Evolutionary conservation across 1,139 yeast genomes (phyloP), one percentile per base, ranked within the genome.

Genomic region (Sugiyamaella novakii): DNA sequence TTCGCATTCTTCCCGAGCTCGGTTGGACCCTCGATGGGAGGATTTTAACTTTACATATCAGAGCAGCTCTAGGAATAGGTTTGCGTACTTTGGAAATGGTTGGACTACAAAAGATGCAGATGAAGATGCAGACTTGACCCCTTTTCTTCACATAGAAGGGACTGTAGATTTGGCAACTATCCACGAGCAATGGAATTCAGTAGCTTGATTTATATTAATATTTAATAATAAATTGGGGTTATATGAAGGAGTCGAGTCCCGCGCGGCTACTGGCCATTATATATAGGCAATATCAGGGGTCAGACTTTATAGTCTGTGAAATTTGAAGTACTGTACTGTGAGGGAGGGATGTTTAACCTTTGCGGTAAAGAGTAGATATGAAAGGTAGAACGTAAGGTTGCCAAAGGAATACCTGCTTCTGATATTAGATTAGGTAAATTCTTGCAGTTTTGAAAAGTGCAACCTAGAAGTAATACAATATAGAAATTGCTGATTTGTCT

Each of bases 1-100:
- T 11, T 28, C 50, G n/a, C 62, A 59, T 36, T 50, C 53, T 11
- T 38, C 53, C 5, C 41, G 46, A 14, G 55, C 54, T 4, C 41
- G 51, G 12, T 40, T 44, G 11, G 51, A 56, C 19, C 59, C 61
- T 18, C 44, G 64, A 30, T 60, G 60, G 57, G 64, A 60, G 42
- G 64, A 60, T 43, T 38, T 36, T 12, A 25, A 36, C n/a, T 33
- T 12, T 17, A 33, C 36, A 11, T 33, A 33, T 33, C 11, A 18
- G 5, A 18, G 36, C 12, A 19, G 8, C 11, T 36, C 40, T 1
- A 49, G 47, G 18, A 51, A 54, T 40, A 29, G 49, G 28, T 54
- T 51, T 40, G 44, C 51, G 21, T 54, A 39, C 34, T 51, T 53
- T 22, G 57, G 57, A 5, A 53, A 56, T 22, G 62, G 62, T 14